These are phyloP conservation scores for Penicillium manginii DNA, from an alignment of 495 filamentous ascomycete genomes.

Conservation along the genomic window DNA sequence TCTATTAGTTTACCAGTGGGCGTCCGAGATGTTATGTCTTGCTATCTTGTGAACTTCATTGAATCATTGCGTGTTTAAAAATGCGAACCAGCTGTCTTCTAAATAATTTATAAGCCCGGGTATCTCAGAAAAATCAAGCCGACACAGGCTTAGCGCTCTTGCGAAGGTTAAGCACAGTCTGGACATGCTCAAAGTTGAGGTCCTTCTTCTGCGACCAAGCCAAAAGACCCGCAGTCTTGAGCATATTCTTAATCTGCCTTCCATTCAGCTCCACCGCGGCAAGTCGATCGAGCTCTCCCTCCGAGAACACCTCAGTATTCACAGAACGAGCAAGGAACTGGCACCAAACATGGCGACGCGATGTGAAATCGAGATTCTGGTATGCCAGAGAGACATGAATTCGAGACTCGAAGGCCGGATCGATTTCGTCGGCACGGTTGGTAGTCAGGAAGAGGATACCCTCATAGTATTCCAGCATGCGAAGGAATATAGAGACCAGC, in stretches of 20 bases:
- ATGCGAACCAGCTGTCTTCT: too few relatives aligned
- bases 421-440: constrained; percentile 54
- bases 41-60: too few relatives aligned
- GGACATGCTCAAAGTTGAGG: constrained; percentile 19
- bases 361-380: constrained; percentile 38
- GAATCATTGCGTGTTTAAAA: too few relatives aligned
- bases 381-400: constrained; percentile 56
- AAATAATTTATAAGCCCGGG: too few relatives aligned
- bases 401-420: constrained; percentile 54
- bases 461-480: constrained; percentile 58
- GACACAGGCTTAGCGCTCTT: constrained; percentile 5
- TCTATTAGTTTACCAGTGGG: too few relatives aligned
- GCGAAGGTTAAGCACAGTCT: constrained; percentile 23
- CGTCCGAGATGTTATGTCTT: too few relatives aligned
- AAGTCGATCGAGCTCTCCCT: constrained; percentile 36
- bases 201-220: constrained; percentile 25
- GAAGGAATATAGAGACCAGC: constrained; percentile 54
- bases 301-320: constrained; percentile 21
- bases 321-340: constrained; percentile 31
- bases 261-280: constrained; percentile 31
- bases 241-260: constrained; percentile 55
- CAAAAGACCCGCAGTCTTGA: constrained; percentile 46
- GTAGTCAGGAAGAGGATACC: constrained; percentile 67
- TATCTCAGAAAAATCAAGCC: neutral
- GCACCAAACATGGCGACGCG: constrained; percentile 33